A percentile compares a stretch with the other conserved stretches of the same genome.
phyloP scores from a whole-genome alignment of 192 early-diverging fungal species.

The Geranomyces variabilis region DNA sequence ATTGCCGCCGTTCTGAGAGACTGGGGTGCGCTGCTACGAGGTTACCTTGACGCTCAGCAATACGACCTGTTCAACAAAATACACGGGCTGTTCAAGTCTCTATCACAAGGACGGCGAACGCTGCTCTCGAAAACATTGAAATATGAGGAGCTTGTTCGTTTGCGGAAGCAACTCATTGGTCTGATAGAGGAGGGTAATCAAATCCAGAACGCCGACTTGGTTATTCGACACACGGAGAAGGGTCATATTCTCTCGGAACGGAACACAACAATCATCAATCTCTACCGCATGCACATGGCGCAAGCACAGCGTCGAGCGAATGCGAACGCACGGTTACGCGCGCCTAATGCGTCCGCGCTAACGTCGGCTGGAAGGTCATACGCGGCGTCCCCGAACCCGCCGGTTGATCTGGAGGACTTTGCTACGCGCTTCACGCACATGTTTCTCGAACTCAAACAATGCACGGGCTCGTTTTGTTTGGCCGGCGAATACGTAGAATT shows the following conservation, averaged over 20 bases:
- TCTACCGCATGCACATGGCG: slow-evolving; percentile 62
- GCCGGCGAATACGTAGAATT: slow-evolving; percentile 65
- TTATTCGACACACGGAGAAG: slow-evolving; percentile 64
- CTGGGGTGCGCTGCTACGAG: slow-evolving; percentile 60
- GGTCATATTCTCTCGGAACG: slow-evolving; percentile 59
- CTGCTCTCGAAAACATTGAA: slow-evolving; percentile 63
- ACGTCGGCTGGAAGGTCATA: not conserved
- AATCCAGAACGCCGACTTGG: slow-evolving; percentile 55
- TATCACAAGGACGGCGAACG: slow-evolving; percentile 65
- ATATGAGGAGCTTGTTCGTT: slow-evolving; percentile 57
- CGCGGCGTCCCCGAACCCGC: not conserved
- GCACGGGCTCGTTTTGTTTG: slow-evolving; percentile 60
- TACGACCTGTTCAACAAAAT: slow-evolving; percentile 59
- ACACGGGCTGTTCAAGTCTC: slow-evolving; percentile 57
- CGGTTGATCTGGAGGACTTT: slow-evolving; percentile 21
- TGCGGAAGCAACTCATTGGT: slow-evolving; percentile 57
- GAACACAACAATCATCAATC: slow-evolving; percentile 57
- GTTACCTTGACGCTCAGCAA: slow-evolving; percentile 54
- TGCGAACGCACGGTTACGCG: not conserved
- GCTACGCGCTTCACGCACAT: slow-evolving; percentile 38
- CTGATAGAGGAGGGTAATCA: slow-evolving; percentile 60
- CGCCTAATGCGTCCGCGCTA: not conserved
- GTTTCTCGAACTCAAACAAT: slow-evolving; percentile 61
- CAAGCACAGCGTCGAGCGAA: slow-evolving; percentile 12
- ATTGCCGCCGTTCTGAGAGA: slow-evolving; percentile 64